Percentiles rank a stretch among this genome's conserved stretches.
Conservation (phyloP, 2,329 filamentous ascomycete genomes). For the Talaromyces amestolkiae region DNA sequence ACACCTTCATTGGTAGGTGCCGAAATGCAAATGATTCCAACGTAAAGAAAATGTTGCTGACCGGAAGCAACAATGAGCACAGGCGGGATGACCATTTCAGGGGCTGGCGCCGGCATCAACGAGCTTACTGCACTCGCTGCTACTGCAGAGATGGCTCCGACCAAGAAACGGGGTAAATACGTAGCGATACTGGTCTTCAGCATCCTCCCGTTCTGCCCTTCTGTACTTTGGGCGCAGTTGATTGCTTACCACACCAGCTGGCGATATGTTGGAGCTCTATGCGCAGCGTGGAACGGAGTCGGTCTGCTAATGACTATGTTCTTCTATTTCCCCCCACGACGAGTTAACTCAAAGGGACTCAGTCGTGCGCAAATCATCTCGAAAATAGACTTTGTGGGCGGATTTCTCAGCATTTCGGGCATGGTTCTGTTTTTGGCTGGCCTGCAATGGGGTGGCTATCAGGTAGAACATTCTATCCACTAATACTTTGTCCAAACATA, state of each 20-base stretch:
- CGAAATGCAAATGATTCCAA: not conserved
- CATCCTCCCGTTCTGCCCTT: not conserved
- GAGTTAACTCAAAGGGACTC: no score
- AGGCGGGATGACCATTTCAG: not conserved
- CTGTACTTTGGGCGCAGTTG: no score
- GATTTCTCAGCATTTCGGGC: not conserved
- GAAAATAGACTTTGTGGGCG: not conserved
- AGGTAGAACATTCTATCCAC: not conserved
- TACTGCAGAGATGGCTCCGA: not conserved
- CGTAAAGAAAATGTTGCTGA: no score
- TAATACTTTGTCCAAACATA: not conserved
- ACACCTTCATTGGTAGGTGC: not conserved
- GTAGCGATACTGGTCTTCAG: not conserved
- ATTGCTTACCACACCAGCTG: no score
- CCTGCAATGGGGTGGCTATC: not conserved
- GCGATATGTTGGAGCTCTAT: no score
- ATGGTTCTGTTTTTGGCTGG: not conserved
- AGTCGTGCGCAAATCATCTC: not conserved
- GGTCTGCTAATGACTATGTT: no score
- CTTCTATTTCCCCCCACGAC: no score
- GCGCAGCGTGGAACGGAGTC: no score
- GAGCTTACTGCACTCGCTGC: not conserved
- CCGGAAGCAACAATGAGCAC: not conserved
- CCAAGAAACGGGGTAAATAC: not conserved
- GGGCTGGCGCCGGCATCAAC: not conserved